Conservation (phyloP, 331 rosid species). For the Pyrus hybrid region DNA sequence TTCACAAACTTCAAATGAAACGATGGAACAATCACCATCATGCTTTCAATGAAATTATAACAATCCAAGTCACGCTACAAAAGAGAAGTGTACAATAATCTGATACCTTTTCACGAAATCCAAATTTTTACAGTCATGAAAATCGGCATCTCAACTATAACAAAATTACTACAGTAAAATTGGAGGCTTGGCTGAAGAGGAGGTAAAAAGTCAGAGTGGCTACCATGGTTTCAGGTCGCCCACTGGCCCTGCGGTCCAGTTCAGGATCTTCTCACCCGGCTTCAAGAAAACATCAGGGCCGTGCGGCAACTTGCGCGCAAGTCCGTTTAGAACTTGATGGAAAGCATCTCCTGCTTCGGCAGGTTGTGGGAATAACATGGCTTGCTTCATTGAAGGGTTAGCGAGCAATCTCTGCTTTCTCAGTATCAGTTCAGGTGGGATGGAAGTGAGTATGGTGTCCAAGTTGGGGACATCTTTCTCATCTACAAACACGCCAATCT, state of each 20-base stretch:
- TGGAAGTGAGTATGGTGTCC: constrained; percentile 78
- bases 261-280: constrained; percentile 52
- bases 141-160: constrained; percentile 1
- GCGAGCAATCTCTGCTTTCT: constrained; percentile 92
- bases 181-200: not conserved
- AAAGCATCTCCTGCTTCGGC: constrained; percentile 85
- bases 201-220: not conserved
- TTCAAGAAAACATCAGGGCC: constrained; percentile 50
- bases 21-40: constrained; percentile 4
- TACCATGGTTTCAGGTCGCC: constrained; percentile 94
- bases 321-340: constrained; percentile 90
- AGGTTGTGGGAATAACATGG: constrained; percentile 90
- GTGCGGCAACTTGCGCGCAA: constrained; percentile 86
- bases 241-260: constrained; percentile 95
- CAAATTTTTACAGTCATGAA: constrained; percentile 1
- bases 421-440: constrained; percentile 65
- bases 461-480: constrained; percentile 80
- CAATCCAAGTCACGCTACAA: not conserved
- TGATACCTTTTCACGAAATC: not conserved
- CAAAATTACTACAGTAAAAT: not conserved
- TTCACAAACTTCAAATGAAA: not conserved
- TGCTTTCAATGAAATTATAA: not conserved
- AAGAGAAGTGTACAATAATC: not conserved
- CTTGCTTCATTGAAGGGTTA: constrained; percentile 97
- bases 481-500: constrained; percentile 75